phyloP scores from a whole-genome alignment of 2,329 filamentous ascomycete species.

The Aspergillus pseudoglaucus region DNA sequence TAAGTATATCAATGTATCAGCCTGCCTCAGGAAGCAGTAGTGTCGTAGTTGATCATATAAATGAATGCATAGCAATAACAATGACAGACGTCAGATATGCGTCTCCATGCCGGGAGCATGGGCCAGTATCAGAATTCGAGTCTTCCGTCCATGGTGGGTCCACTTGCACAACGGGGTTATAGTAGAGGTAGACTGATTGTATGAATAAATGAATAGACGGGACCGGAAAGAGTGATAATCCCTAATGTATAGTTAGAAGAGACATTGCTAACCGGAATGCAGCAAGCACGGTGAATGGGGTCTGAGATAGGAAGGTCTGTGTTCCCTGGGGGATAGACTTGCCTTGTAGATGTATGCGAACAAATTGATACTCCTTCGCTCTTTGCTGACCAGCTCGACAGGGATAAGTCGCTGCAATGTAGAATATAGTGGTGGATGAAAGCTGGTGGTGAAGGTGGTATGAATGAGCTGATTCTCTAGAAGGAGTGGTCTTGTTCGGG shows the following conservation, averaged over 20 bases:
- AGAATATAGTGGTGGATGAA: not conserved
- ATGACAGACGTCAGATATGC: not conserved
- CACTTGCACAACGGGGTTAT: slow-evolving; percentile 5
- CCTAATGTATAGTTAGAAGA: not conserved
- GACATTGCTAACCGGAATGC: not conserved
- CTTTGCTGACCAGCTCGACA: not conserved
- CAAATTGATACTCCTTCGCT: not conserved
- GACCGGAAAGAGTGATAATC: not conserved
- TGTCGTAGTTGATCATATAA: not conserved
- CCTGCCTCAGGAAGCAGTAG: not conserved
- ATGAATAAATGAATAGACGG: not conserved
- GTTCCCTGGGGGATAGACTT: not conserved
- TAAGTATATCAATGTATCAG: not conserved
- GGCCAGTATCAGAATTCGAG: slow-evolving; percentile 15
- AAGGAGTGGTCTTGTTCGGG: not conserved
- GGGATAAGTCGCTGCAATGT: not conserved
- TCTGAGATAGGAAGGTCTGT: not conserved
- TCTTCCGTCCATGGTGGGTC: slow-evolving; percentile 19
- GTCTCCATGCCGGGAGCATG: slow-evolving; percentile 9
- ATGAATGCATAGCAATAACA: not conserved
- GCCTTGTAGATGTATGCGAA: not conserved
- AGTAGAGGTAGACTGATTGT: not conserved
- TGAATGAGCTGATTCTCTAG: not conserved
- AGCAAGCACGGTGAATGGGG: not conserved
- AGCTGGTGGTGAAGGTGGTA: not conserved